These are phyloP conservation scores for Penicillium mononematosum DNA, from an alignment of 495 filamentous ascomycete genomes.

Conservation along the genomic window DNA sequence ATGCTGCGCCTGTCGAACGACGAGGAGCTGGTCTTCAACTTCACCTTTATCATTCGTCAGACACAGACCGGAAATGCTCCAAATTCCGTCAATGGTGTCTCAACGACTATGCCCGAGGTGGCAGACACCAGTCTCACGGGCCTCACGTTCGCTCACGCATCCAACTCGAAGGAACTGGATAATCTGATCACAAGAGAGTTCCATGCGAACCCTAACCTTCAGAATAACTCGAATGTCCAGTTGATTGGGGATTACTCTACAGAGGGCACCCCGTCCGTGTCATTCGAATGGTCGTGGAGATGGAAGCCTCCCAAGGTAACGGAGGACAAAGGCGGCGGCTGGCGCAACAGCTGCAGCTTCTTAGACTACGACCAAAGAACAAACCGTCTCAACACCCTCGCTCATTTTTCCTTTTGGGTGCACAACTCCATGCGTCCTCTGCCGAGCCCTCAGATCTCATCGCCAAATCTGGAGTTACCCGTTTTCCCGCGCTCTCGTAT, in stretches of 20 bases:
- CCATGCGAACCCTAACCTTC: conserved; percentile 93
- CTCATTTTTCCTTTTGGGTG: conserved; percentile 93
- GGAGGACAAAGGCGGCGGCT: conserved; percentile 87
- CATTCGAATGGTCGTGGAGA: conserved; percentile 94
- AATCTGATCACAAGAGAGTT: conserved; percentile 93
- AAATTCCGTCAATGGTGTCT: conserved; percentile 49
- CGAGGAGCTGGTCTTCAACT: conserved; percentile 87
- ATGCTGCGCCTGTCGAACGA: conserved; percentile 85
- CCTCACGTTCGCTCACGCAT: conserved; percentile 87
- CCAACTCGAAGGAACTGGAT: conserved; percentile 81
- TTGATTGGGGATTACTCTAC: conserved; percentile 87
- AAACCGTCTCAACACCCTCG: conserved; percentile 82
- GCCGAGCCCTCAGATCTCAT: conserved; percentile 49
- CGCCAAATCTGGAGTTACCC: conserved; percentile 66
- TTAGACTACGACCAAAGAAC: conserved; percentile 94
- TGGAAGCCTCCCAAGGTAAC: conserved; percentile 84
- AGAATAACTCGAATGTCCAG: conserved; percentile 95
- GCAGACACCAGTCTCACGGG: conserved; percentile 79
- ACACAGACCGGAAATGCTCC: conserved; percentile 45
- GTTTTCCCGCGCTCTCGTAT: conserved; percentile 75
- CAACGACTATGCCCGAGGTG: conserved; percentile 47
- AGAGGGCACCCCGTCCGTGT: conserved; percentile 72
- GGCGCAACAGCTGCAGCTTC: conserved; percentile 94
- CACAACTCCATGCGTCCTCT: conserved; percentile 56
- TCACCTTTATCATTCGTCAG: conserved; percentile 85